These are phyloP conservation scores for Chlamydomonas urium DNA, from an alignment of 139 green algal genomes.

Conservation along the genomic window DNA sequence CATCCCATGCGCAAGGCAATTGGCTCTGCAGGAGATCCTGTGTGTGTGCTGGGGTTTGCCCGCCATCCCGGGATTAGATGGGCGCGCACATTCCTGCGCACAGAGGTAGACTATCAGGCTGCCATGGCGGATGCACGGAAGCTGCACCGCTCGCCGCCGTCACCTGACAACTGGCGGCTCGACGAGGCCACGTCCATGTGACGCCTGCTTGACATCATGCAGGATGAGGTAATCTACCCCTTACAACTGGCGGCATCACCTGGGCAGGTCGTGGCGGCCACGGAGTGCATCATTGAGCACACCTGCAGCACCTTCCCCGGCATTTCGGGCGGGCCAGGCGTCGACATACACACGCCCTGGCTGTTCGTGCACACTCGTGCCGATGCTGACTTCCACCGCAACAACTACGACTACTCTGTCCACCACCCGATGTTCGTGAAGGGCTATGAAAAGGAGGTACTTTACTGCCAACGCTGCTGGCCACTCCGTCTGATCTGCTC, in stretches of 20 bases:
- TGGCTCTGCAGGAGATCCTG: not conserved
- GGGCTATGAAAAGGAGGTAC: slow-evolving; percentile 16
- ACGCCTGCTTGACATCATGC: slow-evolving; percentile 9
- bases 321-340: slow-evolving; percentile 13
- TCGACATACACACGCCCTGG: slow-evolving; percentile 12
- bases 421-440: slow-evolving; percentile 19
- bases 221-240: slow-evolving; percentile 18
- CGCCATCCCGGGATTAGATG: not conserved
- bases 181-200: not conserved
- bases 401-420: slow-evolving; percentile 15
- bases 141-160: not conserved
- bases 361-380: slow-evolving; percentile 18
- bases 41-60: slow-evolving; percentile 22
- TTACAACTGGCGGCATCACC: slow-evolving; percentile 6
- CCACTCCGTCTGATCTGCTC: slow-evolving; percentile 11
- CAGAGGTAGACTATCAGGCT: slow-evolving; percentile 13
- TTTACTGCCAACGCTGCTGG: slow-evolving; percentile 19
- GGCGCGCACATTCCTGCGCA: slow-evolving; percentile 19
- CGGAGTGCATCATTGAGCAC: slow-evolving; percentile 12
- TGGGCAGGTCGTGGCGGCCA: not conserved
- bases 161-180: slow-evolving; percentile 7
- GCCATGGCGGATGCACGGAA: not conserved
- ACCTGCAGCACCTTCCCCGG: slow-evolving; percentile 23
- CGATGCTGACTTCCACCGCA: slow-evolving; percentile 1
- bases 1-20: slow-evolving; percentile 7